Evolutionary conservation across 139 green algal genomes (phyloP).

Genomic region (Chlorella sorokiniana): DNA sequence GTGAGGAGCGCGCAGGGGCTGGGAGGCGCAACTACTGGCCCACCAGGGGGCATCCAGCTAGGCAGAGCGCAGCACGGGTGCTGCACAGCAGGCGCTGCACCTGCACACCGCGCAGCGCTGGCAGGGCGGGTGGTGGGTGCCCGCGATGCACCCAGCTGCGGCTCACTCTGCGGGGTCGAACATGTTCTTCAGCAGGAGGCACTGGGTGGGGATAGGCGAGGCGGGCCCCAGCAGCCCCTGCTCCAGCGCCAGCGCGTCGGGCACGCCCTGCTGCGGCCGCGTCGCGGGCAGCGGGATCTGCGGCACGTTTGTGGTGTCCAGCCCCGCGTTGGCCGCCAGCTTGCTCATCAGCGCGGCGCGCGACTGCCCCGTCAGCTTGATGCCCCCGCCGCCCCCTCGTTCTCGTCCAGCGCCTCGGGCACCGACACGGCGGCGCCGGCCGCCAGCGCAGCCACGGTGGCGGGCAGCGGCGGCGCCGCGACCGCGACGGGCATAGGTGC

Average conservation of each 20-base stretch:
- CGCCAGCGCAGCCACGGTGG: not conserved
- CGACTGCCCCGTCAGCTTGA: slow-evolving; percentile 75
- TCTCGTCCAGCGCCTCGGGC: not conserved
- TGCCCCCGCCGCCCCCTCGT: slow-evolving; percentile 54
- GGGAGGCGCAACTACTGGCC: not conserved
- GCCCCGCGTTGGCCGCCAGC: slow-evolving; percentile 71
- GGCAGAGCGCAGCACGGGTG: too few relatives aligned
- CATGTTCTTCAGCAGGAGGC: slow-evolving; percentile 96
- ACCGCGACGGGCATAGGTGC: not conserved
- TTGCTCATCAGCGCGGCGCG: slow-evolving; percentile 85
- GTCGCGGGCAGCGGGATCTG: slow-evolving; percentile 24
- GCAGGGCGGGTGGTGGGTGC: too few relatives aligned
- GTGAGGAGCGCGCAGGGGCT: not conserved
- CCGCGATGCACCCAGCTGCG: not conserved
- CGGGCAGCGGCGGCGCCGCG: slow-evolving; percentile 6
- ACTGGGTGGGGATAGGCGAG: slow-evolving; percentile 90
- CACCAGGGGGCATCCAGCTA: not conserved
- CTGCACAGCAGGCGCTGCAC: not conserved
- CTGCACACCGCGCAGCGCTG: not conserved
- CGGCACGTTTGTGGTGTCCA: slow-evolving; percentile 28
- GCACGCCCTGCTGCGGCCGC: slow-evolving; percentile 17
- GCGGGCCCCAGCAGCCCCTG: slow-evolving; percentile 89
- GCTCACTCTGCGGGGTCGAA: slow-evolving; percentile 78
- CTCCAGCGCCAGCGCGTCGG: slow-evolving; percentile 32
- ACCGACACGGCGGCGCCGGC: not conserved